A percentile compares a stretch with the other conserved stretches of the same genome.
phyloP scores from a whole-genome alignment of 148 eudicot species.

The Rhododendron griersonianum region DNA sequence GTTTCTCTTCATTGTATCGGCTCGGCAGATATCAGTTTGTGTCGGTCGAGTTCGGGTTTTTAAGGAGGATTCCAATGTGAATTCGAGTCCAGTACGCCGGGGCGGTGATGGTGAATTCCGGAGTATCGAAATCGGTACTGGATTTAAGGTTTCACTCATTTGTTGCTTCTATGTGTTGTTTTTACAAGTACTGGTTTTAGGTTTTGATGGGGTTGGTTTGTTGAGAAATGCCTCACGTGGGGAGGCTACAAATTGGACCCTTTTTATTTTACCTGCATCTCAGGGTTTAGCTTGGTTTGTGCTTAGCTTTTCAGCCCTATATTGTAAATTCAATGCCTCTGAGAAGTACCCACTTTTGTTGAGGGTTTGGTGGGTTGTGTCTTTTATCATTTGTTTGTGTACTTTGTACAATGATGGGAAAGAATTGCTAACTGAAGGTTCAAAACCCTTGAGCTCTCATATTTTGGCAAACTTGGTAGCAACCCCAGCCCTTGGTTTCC shows the following conservation, averaged over 20 bases:
- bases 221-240: constrained; percentile 49
- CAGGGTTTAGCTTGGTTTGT: constrained; percentile 83
- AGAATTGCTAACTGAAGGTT: constrained; percentile 49
- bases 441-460: constrained; percentile 54
- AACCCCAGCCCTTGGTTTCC: constrained; percentile 72
- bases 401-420: constrained; percentile 62
- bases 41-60: constrained; percentile 50
- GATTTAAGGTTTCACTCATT: constrained; percentile 52
- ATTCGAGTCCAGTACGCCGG: constrained; percentile 26
- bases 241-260: constrained; percentile 38
- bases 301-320: constrained; percentile 64
- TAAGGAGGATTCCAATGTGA: constrained; percentile 54
- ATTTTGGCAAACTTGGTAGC: constrained; percentile 59
- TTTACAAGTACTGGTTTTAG: constrained; percentile 57
- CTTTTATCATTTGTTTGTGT: constrained; percentile 58
- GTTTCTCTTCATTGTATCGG: constrained; percentile 59
- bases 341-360: constrained; percentile 65
- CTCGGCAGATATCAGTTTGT: constrained; percentile 48
- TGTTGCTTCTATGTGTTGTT: constrained; percentile 83
- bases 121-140: constrained; percentile 43
- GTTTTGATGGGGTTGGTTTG: constrained; percentile 59
- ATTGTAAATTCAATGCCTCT: constrained; percentile 52
- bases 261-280: constrained; percentile 58
- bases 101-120: constrained; percentile 43
- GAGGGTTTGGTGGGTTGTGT: constrained; percentile 88